Evolutionary conservation across 345 rosid species (phyloP), one percentile per base, ranked within the genome.

Genomic region (Lagerstroemia speciosa): DNA sequence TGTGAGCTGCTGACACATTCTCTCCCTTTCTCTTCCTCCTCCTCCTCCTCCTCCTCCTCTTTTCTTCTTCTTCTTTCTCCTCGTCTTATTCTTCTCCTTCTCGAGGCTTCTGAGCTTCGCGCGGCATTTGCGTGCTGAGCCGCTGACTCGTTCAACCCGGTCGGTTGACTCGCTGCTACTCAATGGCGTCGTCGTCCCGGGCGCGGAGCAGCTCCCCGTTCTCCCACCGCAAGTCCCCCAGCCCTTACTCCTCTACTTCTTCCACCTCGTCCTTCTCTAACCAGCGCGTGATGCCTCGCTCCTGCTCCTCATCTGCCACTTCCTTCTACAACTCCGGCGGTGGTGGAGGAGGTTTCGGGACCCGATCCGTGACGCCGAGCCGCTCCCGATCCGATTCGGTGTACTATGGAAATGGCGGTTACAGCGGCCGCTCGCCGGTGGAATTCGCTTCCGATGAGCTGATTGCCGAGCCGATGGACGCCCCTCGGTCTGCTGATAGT

Each of bases 141-240:
- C 76, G 22, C 74, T 68, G 80, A 79, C 78, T 78, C 78, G 36
- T 33, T 38, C 24, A 48, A 34, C 48, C 29, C 69, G 64, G 66
- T 52, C 61, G 43, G 68, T 71, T 65, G 68, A 72, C 69, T 65
- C 43, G 82, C 82, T 81, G 75, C 80, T 81, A 73, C 79, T 73
- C 74, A 46, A 83, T 89, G 92, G 87, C 97, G 58, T 90, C 96
- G 19, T 90, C 94, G 45, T 92, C 97, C 1, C 85, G 88, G 71
- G 87, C 89, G n/a, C 78, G 98, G 36, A 90, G 96, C 81, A 86
- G 87, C 75, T 92, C 98, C 19, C 96, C 98, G 2, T 86, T 92
- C 77, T 89, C 86, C 70, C 29, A 53, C 29, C 82, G 86, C 63
- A 88, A 91, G 75, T 86, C 99, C 1, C 69, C 89, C 53, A 89